Percentiles rank a stretch among this genome's conserved stretches.
Conservation (phyloP, 2,329 filamentous ascomycete species). For the Coniella vitis region DNA sequence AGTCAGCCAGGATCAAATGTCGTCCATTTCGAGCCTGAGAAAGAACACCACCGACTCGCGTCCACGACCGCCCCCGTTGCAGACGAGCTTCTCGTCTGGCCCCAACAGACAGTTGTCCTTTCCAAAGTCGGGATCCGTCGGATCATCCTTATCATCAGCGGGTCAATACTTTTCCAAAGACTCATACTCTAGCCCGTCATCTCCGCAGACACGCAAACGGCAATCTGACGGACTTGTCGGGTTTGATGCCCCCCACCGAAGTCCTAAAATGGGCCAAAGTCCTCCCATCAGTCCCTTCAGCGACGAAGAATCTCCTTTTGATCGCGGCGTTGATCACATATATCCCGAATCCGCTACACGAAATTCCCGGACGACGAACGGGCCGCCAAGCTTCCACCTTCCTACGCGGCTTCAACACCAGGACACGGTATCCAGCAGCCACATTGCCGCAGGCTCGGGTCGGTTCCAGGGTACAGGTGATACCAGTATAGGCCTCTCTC, state of each 20-base stretch:
- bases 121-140: not conserved
- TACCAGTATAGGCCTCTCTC: not conserved
- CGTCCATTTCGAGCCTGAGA: not conserved
- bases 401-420: slow-evolving; percentile 7
- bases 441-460: not conserved
- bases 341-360: not conserved
- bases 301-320: not conserved
- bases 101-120: not conserved
- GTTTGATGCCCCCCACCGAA: not conserved
- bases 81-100: not conserved
- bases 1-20: slow-evolving; percentile 4
- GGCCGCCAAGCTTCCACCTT: slow-evolving; percentile 10
- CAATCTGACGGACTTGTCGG: not conserved
- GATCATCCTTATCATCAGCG: not conserved
- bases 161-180: not conserved
- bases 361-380: not conserved
- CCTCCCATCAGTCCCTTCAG: not conserved
- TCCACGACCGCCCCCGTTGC: slow-evolving; percentile 1
- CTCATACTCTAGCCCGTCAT: not conserved
- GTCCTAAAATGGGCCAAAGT: not conserved
- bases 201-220: slow-evolving; percentile 1
- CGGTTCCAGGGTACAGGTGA: slow-evolving; percentile 1
- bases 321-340: not conserved
- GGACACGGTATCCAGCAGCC: not conserved
- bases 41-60: not conserved